Evolutionary conservation across 176 grass and related monocot genomes (phyloP).

Genomic region (Neostapfia colusana): DNA sequence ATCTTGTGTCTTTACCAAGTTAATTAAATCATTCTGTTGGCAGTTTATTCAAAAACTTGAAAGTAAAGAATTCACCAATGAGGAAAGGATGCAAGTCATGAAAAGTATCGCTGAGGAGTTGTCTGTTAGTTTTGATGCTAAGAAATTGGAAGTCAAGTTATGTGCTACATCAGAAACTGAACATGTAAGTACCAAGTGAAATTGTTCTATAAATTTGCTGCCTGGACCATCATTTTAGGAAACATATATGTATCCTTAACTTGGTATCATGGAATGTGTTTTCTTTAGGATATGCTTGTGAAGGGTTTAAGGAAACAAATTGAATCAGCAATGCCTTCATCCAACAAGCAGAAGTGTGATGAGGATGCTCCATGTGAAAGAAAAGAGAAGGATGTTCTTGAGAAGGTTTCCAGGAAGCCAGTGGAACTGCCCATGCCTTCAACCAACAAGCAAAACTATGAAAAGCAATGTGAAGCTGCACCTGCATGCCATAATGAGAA

Average conservation of each 20-base stretch:
- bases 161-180: slow-evolving; percentile 32
- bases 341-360: slow-evolving; percentile 11
- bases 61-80: slow-evolving; percentile 56
- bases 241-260: not conserved
- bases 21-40: slow-evolving; percentile 19
- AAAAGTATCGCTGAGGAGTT: slow-evolving; percentile 69
- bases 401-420: slow-evolving; percentile 29
- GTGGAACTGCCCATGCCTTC: slow-evolving; percentile 26
- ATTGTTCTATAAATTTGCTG: slow-evolving; percentile 24
- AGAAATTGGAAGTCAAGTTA: slow-evolving; percentile 45
- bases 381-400: slow-evolving; percentile 29
- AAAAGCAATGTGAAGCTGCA: slow-evolving; percentile 38
- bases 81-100: slow-evolving; percentile 67
- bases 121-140: slow-evolving; percentile 56
- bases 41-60: slow-evolving; percentile 83
- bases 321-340: slow-evolving; percentile 37
- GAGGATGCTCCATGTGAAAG: slow-evolving; percentile 28
- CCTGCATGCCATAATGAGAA: slow-evolving; percentile 16
- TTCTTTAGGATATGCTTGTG: slow-evolving; percentile 31
- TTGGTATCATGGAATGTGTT: slow-evolving; percentile 16
- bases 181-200: slow-evolving; percentile 54
- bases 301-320: slow-evolving; percentile 34
- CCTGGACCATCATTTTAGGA: not conserved
- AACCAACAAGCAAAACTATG: slow-evolving; percentile 26
- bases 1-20: not conserved